These are phyloP conservation scores for Biscutella laevigata DNA, from an alignment of 441 rosid genomes.

Conservation along the genomic window DNA sequence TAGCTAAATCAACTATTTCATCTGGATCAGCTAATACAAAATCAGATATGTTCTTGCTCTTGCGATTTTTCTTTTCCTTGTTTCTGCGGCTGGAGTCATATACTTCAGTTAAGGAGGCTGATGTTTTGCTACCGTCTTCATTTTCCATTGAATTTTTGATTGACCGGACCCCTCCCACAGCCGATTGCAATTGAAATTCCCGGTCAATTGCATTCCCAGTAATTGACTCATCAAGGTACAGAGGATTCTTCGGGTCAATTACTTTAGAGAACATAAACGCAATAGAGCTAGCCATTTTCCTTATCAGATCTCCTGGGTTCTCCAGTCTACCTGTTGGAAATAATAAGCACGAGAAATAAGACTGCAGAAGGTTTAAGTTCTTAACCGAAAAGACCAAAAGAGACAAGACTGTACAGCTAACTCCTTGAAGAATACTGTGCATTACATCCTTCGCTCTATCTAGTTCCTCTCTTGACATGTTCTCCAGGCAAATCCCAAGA, in stretches of 20 bases:
- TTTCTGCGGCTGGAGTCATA: conserved; percentile 23
- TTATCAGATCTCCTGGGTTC: conserved; percentile 59
- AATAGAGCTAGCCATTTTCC: conserved; percentile 86
- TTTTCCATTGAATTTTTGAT: conserved; percentile 24
- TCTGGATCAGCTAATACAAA: conserved; percentile 65
- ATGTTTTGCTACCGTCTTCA: conserved; percentile 27
- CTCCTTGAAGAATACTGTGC: conserved; percentile 92
- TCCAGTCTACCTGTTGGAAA: conserved; percentile 80
- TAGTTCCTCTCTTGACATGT: conserved; percentile 77
- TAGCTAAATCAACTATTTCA: conserved; percentile 80
- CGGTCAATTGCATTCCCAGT: conserved; percentile 66
- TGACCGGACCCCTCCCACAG: conserved; percentile 29
- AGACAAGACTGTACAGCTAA: conserved; percentile 57
- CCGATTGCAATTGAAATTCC: conserved; percentile 59
- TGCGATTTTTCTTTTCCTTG: conserved; percentile 29
- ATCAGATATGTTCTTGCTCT: conserved; percentile 38
- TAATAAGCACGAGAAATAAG: conserved; percentile 22
- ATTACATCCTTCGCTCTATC: conserved; percentile 64
- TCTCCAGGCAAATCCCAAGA: conserved; percentile 85
- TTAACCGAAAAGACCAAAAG: conserved; percentile 25
- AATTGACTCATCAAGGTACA: conserved; percentile 79
- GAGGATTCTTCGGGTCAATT: conserved; percentile 80
- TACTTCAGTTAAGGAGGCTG: conserved; percentile 29
- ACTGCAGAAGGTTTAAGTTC: conserved; percentile 14
- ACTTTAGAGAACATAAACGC: conserved; percentile 83